Evolutionary conservation across 2,329 filamentous ascomycete genomes (phyloP), one percentile per base, ranked within the genome.

Genomic region (Curvularia eragrostidis): DNA sequence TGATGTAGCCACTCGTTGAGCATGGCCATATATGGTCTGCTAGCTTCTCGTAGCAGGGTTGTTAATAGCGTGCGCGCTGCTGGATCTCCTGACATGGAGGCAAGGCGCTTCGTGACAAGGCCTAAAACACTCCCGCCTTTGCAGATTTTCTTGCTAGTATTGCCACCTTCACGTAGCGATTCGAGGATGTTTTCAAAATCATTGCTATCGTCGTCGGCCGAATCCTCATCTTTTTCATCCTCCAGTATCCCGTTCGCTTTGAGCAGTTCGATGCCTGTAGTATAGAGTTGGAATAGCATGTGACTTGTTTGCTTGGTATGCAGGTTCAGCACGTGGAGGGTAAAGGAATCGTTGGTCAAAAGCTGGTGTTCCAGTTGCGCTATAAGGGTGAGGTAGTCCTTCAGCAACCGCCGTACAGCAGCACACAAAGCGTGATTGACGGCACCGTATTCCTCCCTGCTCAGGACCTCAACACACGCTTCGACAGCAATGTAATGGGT

Each of bases 1-100:
- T 96, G 94, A 72, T 99, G 95, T 15, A 99, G 82, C 95, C 95
- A 99, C 75, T 98, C 94, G 71, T 99, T 99, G 59, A 99, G 81
- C 95, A 99, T 99, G 41, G 86, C 85, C 93, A 98, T 97, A 74
- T 99, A 99, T 0, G 95, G 95, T 54, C 90, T 87, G 70, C 93
- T 97, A 1, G 94, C 90, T 76, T 98, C 94, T 54, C 91, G 85
- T 41, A 99, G 78, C 26, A 99, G 79, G 3, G 89, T 89, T 10
- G 91, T 95, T 10, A 99, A 83, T 19, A 99, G 79, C 23, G 88
- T 86, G 62, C 91, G 87, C 19, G 95, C 93, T 0, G 92, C 90
- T 3, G 95, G 95, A 72, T 99, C 95, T 44, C 95, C 95, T 1
- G 94, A 95, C 87, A 97, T 94, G 13, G 90, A 88, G 65, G 95